Percentiles rank a stretch among this genome's conserved stretches.
Evolutionary conservation across 768 basidiomycete genomes (phyloP).

Genomic region (Pleurotus djamor): DNA sequence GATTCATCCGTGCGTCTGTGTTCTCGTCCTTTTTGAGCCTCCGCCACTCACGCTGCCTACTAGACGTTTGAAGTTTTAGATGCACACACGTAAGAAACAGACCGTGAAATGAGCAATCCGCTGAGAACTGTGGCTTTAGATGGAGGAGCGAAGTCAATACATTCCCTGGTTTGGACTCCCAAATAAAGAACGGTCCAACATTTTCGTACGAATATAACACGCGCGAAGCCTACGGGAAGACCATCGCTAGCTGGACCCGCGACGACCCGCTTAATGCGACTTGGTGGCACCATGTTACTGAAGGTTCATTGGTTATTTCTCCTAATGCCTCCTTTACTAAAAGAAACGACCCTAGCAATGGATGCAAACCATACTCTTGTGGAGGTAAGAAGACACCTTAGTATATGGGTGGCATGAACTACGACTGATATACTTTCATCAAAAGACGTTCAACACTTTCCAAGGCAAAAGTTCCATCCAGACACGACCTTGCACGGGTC

Average conservation of each 20-base stretch:
- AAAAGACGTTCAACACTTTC: conserved; percentile 60
- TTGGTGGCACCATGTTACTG: conserved; percentile 82
- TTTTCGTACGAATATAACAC: conserved; percentile 70
- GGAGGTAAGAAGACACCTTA: conserved; percentile 32
- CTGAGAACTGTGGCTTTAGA: conserved; percentile 25
- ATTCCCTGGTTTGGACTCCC: conserved; percentile 56
- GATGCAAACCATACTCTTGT: conserved; percentile 53
- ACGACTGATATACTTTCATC: no score
- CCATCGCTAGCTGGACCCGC: conserved; percentile 53
- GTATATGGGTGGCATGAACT: no score
- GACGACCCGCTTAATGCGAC: conserved; percentile 76
- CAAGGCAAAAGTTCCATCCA: conserved; percentile 70
- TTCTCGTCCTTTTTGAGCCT: neutral
- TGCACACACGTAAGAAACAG: conserved; percentile 61
- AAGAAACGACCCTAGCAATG: conserved; percentile 42
- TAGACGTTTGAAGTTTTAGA: conserved; percentile 80
- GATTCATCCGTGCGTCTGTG: conserved; percentile 56
- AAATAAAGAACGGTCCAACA: conserved; percentile 56
- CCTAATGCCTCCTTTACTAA: neutral
- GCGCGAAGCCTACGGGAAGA: conserved; percentile 61
- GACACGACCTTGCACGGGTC: conserved; percentile 53
- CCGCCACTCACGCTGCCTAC: neutral
- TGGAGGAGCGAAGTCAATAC: conserved; percentile 64
- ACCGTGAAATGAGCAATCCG: no score
- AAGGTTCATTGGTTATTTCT: conserved; percentile 37